These are phyloP conservation scores for Mycena polygramma DNA, from an alignment of 768 basidiomycete species.

Conservation along the genomic window DNA sequence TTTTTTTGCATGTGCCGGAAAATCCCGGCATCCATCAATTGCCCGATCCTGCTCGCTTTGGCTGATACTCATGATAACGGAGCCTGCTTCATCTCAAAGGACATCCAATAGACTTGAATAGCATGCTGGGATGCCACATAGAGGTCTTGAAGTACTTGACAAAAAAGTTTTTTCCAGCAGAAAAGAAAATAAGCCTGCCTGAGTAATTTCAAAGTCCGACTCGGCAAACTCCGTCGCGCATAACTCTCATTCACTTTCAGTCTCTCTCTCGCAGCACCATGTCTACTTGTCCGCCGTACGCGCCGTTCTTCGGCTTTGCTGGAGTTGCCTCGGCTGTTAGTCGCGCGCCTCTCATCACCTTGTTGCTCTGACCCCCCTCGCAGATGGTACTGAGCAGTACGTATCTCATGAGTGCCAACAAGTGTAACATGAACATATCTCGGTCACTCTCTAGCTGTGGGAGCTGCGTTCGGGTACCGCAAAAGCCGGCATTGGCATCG, in stretches of 20 bases:
- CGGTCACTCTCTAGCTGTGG: slow-evolving; percentile 70
- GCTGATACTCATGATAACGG: too few relatives aligned
- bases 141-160: too few relatives aligned
- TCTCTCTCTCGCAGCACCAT: slow-evolving; percentile 46
- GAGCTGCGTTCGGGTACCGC: slow-evolving; percentile 97
- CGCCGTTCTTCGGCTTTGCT: slow-evolving; percentile 98
- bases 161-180: too few relatives aligned
- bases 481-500: slow-evolving; percentile 97
- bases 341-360: not conserved
- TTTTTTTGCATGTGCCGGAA: too few relatives aligned
- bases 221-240: not conserved
- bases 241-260: not conserved
- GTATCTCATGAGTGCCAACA: slow-evolving; percentile 47
- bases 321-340: slow-evolving; percentile 95
- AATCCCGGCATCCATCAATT: too few relatives aligned
- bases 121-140: too few relatives aligned
- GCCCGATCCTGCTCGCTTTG: too few relatives aligned
- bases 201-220: slow-evolving; percentile 3
- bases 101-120: too few relatives aligned
- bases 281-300: slow-evolving; percentile 90
- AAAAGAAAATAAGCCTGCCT: too few relatives aligned
- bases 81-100: too few relatives aligned
- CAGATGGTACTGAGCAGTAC: slow-evolving; percentile 97
- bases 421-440: slow-evolving; percentile 8
- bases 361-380: slow-evolving; percentile 28